These are phyloP conservation scores for Coemansia sp. DNA, from an alignment of 192 early-diverging fungal species.

Conservation along the genomic window DNA sequence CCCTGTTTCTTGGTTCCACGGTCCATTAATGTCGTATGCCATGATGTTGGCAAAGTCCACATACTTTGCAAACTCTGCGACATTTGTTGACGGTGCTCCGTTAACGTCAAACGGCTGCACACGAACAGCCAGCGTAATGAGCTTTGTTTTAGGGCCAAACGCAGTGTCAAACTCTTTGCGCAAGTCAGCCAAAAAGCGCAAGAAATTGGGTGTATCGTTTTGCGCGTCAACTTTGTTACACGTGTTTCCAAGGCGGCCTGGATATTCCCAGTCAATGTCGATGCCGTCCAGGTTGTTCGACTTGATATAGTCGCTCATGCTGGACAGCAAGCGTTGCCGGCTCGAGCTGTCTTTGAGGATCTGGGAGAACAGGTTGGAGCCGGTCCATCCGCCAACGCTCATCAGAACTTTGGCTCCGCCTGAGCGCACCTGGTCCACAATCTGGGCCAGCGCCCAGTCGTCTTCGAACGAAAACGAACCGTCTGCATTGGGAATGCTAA, in stretches of 20 bases:
- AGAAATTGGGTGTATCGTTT: slow-evolving; percentile 68
- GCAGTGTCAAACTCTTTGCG: slow-evolving; percentile 15
- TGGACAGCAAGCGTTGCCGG: slow-evolving; percentile 60
- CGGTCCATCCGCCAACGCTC: slow-evolving; percentile 73
- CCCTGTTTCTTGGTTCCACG: slow-evolving; percentile 58
- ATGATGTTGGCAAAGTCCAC: slow-evolving; percentile 71
- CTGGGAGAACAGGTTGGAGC: slow-evolving; percentile 64
- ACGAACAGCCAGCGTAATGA: slow-evolving; percentile 68
- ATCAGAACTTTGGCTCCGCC: slow-evolving; percentile 69
- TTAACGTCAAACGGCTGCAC: slow-evolving; percentile 60
- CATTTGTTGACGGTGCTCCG: slow-evolving; percentile 50
- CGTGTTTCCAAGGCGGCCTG: slow-evolving; percentile 49
- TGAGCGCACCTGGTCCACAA: slow-evolving; percentile 35
- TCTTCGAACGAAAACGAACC: slow-evolving; percentile 41
- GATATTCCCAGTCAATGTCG: slow-evolving; percentile 60
- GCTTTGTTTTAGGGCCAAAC: slow-evolving; percentile 45
- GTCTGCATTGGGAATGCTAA: slow-evolving; percentile 50
- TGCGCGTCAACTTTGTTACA: slow-evolving; percentile 50
- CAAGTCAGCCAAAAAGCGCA: slow-evolving; percentile 61
- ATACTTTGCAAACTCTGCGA: slow-evolving; percentile 60
- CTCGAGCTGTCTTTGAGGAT: slow-evolving; percentile 50
- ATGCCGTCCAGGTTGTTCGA: slow-evolving; percentile 50
- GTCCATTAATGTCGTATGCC: slow-evolving; percentile 64
- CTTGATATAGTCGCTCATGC: slow-evolving; percentile 59
- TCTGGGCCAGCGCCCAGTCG: slow-evolving; percentile 50